Evolutionary conservation across 2,329 filamentous ascomycete species (phyloP), one percentile per base, ranked within the genome.

Genomic region (Aspergillus felis): DNA sequence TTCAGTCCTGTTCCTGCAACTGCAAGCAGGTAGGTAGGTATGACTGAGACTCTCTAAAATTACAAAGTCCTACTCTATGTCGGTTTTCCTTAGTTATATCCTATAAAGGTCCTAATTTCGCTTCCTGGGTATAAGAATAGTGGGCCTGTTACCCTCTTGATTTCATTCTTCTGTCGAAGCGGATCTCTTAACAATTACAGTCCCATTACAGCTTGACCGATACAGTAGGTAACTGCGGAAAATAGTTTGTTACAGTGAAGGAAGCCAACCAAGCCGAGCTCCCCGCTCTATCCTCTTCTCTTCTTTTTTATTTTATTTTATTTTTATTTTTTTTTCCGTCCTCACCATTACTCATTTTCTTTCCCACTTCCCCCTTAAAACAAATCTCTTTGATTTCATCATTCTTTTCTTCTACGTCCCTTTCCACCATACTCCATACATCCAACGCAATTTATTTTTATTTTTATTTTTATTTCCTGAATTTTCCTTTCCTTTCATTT

Each of bases 361-460:
- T 17, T 53, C 48, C 58, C 59, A 61, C 59, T 59, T 58, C 59
- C 61, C 50, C 42, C 51, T 47, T 47, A 47, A 24, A 27, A 47
- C 44, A 47, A 24, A 47, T n/a, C 22, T 20, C 44, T 27, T 25
- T 14, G 22, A 47, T 47, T 27, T 47, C 44, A 47, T 47, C 22
- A 47, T 46, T 46, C 44, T 6, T 47, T 2, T 47, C 44, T 47
- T 24, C 44, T 25, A 14, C 20, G 44, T 47, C 24, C 44, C 44
- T 14, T 47, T 47, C 44, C 27, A 27, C 44, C 44, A 47, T 47
- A 25, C 32, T 38, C 32, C 32, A 17, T 35, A 17, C 32, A 35
- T 35, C 32, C 24, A n/a, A 47, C 44, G 12, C 24, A 17, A 47
- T 38, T 53, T 59, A 51, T 55, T 54, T 54, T 54, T 51, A 54